Base-by-base conservation (phyloP, 2,329 filamentous ascomycete species). In the Graphilbum sp. region DNA sequence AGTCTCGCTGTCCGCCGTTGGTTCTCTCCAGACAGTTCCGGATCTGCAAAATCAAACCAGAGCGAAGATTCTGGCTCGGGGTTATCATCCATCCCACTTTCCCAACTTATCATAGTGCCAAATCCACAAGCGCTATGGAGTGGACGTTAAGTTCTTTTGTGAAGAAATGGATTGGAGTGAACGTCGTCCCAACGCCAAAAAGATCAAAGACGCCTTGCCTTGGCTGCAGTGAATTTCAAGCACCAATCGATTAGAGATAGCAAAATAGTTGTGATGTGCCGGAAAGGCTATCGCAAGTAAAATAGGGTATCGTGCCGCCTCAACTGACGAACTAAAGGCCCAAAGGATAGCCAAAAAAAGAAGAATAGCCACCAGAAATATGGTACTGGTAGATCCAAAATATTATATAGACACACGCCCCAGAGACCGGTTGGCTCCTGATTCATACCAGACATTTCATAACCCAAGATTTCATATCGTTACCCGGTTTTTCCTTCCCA, bases 221-320 rank as follows among this genome's bases (percentile, higher is more conserved):
- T n/a, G n/a, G n/a, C n/a, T n/a, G n/a, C n/a, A n/a, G n/a, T 5
- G 8, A 29, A 29, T 29, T 6, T 29, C 15, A 5, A 8, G 5
- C 27, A 29, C 13, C 13, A 29, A 29, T 29, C 4, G 23, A 12
- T 25, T 25, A 25, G 7, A 12, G 23, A 12, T 25, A 25, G 23
- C 7, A n/a, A n/a, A 10, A n/a, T 15, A 29, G 10, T 15, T 29
- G 27, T 29, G 8, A n/a, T 13, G 27, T 9, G 13, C 27, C 15
- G 27, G 13, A 9, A 29, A n/a, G 27, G 11, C 10, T 5, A 29
- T n/a, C 8, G 15, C 15, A 29, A 15, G 13, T 29, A 29, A 29
- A 13, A 29, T 29, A 29, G 27, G 44, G 42, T 46, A 43, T 46
- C 44, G 20, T 32, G 33, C 32, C 36, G 35, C 27, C 20, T 42